These are phyloP conservation scores for Vanrija sp. DNA, from an alignment of 1,284 basidiomycete genomes.

Conservation along the genomic window DNA sequence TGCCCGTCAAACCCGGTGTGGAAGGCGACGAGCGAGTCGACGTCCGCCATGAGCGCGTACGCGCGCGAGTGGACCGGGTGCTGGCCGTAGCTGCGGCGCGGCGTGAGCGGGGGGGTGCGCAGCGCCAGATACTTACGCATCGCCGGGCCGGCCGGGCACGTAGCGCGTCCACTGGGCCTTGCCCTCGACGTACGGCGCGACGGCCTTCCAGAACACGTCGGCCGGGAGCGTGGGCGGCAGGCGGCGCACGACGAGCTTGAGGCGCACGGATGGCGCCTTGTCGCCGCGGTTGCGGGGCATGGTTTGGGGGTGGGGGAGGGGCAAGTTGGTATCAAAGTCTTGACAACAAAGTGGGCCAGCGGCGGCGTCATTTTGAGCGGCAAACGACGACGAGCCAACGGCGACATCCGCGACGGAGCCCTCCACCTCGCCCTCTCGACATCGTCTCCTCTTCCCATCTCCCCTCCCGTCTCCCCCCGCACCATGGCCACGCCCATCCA, in stretches of 20 bases:
- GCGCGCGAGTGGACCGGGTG: slow-evolving; percentile 81
- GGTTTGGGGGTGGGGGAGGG: not conserved
- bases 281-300: not conserved
- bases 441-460: too few relatives aligned
- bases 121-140: slow-evolving; percentile 58
- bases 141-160: slow-evolving; percentile 65
- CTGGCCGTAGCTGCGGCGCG: slow-evolving; percentile 57
- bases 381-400: too few relatives aligned
- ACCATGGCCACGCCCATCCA: slow-evolving; percentile 19
- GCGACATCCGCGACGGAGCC: too few relatives aligned
- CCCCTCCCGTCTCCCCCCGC: not conserved
- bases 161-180: slow-evolving; percentile 65
- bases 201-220: slow-evolving; percentile 87
- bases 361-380: slow-evolving; percentile 9
- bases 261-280: slow-evolving; percentile 48
- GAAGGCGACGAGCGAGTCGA: slow-evolving; percentile 68
- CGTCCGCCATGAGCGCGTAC: slow-evolving; percentile 81
- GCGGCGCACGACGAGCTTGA: slow-evolving; percentile 84
- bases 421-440: not conserved
- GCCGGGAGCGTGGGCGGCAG: slow-evolving; percentile 90
- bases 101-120: not conserved
- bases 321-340: not conserved
- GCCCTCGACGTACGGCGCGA: slow-evolving; percentile 77
- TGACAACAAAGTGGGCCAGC: not conserved
- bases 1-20: slow-evolving; percentile 87